These are phyloP conservation scores for Russula sp. DNA, from an alignment of 768 basidiomycete species.

Conservation along the genomic window DNA sequence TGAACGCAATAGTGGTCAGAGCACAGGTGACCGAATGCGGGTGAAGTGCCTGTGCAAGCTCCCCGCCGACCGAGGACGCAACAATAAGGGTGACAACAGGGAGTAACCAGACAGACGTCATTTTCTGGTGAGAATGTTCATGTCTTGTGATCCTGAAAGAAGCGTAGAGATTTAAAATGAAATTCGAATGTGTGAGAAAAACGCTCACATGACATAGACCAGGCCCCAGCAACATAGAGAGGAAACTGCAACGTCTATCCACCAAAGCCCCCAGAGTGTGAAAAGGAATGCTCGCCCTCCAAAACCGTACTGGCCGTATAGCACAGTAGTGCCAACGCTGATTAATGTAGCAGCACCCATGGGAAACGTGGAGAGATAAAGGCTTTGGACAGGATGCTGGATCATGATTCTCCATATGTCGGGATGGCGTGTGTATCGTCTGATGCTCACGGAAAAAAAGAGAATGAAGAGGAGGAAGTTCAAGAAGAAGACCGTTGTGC, in stretches of 20 bases:
- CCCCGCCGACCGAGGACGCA: slow-evolving; percentile 61
- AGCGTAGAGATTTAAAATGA: background rate
- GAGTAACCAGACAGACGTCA: slow-evolving; percentile 69
- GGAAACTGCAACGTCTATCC: slow-evolving; percentile 58
- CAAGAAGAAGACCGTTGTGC: slow-evolving; percentile 55
- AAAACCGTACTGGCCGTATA: slow-evolving; percentile 46
- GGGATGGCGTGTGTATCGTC: slow-evolving; percentile 55
- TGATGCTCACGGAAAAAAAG: slow-evolving; percentile 45
- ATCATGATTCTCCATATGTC: slow-evolving; percentile 49
- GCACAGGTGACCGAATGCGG: slow-evolving; percentile 48
- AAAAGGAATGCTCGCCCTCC: slow-evolving; percentile 54
- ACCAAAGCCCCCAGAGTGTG: slow-evolving; percentile 64
- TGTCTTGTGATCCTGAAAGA: slow-evolving; percentile 38
- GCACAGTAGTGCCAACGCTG: slow-evolving; percentile 46
- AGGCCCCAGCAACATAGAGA: slow-evolving; percentile 58
- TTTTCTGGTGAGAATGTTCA: slow-evolving; percentile 49
- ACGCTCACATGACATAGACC: slow-evolving; percentile 61
- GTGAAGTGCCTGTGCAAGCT: slow-evolving; percentile 51
- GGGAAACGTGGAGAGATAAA: slow-evolving; percentile 49
- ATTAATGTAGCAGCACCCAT: slow-evolving; percentile 64
- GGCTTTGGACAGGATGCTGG: slow-evolving; percentile 48
- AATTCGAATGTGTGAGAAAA: background rate
- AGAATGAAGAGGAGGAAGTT: slow-evolving; percentile 41
- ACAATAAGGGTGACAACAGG: slow-evolving; percentile 75
- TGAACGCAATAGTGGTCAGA: slow-evolving; percentile 51